A percentile compares a stretch with the other conserved stretches of the same genome.
phyloP scores from a whole-genome alignment of 2,329 filamentous ascomycete species.

The Penicillium sp. region DNA sequence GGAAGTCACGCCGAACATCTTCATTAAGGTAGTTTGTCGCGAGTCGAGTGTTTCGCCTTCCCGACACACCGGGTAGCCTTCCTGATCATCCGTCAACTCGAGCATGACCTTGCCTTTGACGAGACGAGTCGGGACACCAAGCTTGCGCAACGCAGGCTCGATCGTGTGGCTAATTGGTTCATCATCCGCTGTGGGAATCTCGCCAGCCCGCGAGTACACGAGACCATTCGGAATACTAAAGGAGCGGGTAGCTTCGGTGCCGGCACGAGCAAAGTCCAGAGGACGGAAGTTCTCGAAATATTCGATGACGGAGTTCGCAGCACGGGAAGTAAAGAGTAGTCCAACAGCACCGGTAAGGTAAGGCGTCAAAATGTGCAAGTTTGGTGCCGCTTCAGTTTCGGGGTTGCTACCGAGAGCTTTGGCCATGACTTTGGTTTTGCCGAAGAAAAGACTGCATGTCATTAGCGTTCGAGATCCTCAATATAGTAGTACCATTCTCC shows the following conservation, averaged over 20 bases:
- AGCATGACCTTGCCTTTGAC: constrained; percentile 82
- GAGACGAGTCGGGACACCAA: constrained; percentile 84
- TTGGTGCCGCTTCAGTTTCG: constrained; percentile 73
- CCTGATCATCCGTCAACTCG: constrained; percentile 45
- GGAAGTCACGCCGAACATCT: constrained; percentile 85
- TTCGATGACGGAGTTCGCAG: constrained; percentile 58
- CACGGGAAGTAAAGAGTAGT: constrained; percentile 80
- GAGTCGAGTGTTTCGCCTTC: constrained; percentile 82
- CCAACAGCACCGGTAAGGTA: constrained; percentile 79
- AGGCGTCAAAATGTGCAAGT: constrained; percentile 62
- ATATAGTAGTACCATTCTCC: background rate
- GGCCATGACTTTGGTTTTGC: constrained; percentile 98
- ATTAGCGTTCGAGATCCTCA: constrained; percentile 1
- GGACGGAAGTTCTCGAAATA: constrained; percentile 69
- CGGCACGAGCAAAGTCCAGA: constrained; percentile 87
- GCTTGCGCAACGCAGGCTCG: constrained; percentile 81
- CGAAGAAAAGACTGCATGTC: constrained; percentile 76
- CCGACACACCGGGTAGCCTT: constrained; percentile 69
- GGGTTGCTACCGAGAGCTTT: constrained; percentile 78
- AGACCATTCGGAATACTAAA: constrained; percentile 80
- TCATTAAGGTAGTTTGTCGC: constrained; percentile 85
- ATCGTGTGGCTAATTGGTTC: constrained; percentile 79
- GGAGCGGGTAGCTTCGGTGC: constrained; percentile 64
- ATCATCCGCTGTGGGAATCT: constrained; percentile 73
- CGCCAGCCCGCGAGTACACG: constrained; percentile 71